Evolutionary conservation across 116 monocot species (phyloP).

Genomic region (Zostera marina): DNA sequence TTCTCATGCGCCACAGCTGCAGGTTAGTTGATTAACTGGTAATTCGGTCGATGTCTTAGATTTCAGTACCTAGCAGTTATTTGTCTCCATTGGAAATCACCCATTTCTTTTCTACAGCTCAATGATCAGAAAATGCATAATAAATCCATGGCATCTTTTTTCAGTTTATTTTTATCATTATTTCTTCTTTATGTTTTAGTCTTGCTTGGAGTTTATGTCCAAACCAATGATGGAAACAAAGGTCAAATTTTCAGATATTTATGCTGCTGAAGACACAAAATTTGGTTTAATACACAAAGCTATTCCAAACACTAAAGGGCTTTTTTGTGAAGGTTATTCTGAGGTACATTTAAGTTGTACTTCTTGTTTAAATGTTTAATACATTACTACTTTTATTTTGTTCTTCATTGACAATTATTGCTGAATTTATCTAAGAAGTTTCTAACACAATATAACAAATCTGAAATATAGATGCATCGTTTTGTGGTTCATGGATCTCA

Average conservation of each 20-base stretch:
- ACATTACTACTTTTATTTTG: background rate
- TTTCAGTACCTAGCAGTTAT: no score
- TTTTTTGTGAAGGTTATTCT: background rate
- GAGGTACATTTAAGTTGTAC: slow-evolving; percentile 1
- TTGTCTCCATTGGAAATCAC: background rate
- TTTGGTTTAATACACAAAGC: slow-evolving; percentile 24
- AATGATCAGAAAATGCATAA: background rate
- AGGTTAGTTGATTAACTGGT: background rate
- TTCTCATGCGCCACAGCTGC: background rate
- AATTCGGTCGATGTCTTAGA: background rate
- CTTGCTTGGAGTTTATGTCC: slow-evolving; percentile 29
- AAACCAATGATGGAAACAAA: slow-evolving; percentile 21
- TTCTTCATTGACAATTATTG: background rate
- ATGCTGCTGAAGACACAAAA: slow-evolving; percentile 49
- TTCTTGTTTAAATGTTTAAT: background rate
- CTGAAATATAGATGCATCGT: slow-evolving; percentile 43
- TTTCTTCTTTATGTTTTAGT: slow-evolving; percentile 12
- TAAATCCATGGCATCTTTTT: background rate
- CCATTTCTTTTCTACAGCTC: background rate
- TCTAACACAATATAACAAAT: background rate
- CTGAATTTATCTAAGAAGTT: background rate
- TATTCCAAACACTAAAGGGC: slow-evolving; percentile 6
- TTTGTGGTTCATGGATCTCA: slow-evolving; percentile 59
- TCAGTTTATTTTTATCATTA: background rate
- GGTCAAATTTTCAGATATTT: slow-evolving; percentile 54